Evolutionary conservation across 495 filamentous ascomycete species (phyloP).

Genomic region (Penicillium nucicola): DNA sequence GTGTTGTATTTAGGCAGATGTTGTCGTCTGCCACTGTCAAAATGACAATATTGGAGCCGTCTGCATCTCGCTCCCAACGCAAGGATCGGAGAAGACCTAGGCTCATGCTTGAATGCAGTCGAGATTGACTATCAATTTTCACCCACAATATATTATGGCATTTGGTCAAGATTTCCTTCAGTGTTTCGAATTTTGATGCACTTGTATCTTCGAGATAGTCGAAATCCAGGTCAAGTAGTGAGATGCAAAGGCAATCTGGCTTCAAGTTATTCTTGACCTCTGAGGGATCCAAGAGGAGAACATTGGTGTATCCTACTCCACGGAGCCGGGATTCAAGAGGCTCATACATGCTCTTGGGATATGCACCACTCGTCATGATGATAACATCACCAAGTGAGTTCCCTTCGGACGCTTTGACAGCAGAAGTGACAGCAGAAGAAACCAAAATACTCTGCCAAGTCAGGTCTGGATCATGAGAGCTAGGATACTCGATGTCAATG

Average conservation of each 20-base stretch:
- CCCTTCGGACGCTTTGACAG: neutral
- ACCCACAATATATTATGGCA: constrained; percentile 36
- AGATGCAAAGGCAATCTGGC: constrained; percentile 8
- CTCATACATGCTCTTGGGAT: neutral
- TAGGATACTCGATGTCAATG: constrained; percentile 28
- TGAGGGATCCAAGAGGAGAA: neutral
- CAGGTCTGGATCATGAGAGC: constrained; percentile 18
- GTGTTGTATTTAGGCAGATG: neutral
- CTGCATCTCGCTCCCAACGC: constrained; percentile 26
- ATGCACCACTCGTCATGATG: constrained; percentile 6
- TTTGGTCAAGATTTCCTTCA: constrained; percentile 21
- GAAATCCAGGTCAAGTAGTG: constrained; percentile 14
- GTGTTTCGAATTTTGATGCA: constrained; percentile 1
- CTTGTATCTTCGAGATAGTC: neutral
- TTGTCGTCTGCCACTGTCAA: constrained; percentile 10
- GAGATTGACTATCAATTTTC: constrained; percentile 9
- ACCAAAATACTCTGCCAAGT: constrained; percentile 27
- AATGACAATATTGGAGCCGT: constrained; percentile 23
- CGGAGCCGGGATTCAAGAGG: neutral
- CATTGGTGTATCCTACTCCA: neutral
- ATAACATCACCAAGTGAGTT: neutral
- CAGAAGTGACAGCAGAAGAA: constrained; percentile 22
- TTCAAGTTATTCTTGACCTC: neutral
- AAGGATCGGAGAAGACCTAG: constrained; percentile 23
- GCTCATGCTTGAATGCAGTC: constrained; percentile 15